phyloP scores from a whole-genome alignment of 1,284 basidiomycete species.

The Laetiporus sulphureus region DNA sequence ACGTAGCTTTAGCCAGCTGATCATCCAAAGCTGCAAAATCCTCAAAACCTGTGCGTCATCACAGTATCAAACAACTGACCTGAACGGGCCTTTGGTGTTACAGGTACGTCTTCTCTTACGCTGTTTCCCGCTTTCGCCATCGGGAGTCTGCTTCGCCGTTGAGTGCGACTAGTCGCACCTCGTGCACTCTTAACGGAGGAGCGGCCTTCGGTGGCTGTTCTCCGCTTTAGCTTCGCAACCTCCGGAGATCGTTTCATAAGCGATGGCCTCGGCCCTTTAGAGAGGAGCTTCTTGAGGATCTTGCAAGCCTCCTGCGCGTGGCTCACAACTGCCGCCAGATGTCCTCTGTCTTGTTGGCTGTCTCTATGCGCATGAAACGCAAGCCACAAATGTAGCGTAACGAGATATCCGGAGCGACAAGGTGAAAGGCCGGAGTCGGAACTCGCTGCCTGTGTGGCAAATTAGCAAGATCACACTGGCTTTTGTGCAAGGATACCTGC shows the following conservation, averaged over 20 bases:
- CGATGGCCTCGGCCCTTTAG: constrained; percentile 8
- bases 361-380: constrained; percentile 56
- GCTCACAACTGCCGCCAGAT: constrained; percentile 33
- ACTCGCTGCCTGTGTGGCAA: constrained; percentile 29
- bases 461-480: background rate
- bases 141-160: too few species aligned
- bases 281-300: constrained; percentile 36
- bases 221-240: too few species aligned
- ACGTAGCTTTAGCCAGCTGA: too few species aligned
- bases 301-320: constrained; percentile 47
- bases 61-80: too few species aligned
- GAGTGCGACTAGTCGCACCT: too few species aligned
- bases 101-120: constrained; percentile 12
- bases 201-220: too few species aligned
- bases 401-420: constrained; percentile 41
- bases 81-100: constrained; percentile 27
- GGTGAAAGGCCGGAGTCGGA: constrained; percentile 32
- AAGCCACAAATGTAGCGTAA: constrained; percentile 53
- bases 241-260: constrained; percentile 6
- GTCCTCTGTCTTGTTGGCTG: constrained; percentile 29
- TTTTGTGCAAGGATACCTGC: constrained; percentile 26
- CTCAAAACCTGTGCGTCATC: too few species aligned
- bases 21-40: too few species aligned
- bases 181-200: too few species aligned
- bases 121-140: too few species aligned